A percentile compares a stretch with the other conserved stretches of the same genome.
Conservation (phyloP, 2,329 filamentous ascomycete genomes). For the Pseudogymnoascus sp. region DNA sequence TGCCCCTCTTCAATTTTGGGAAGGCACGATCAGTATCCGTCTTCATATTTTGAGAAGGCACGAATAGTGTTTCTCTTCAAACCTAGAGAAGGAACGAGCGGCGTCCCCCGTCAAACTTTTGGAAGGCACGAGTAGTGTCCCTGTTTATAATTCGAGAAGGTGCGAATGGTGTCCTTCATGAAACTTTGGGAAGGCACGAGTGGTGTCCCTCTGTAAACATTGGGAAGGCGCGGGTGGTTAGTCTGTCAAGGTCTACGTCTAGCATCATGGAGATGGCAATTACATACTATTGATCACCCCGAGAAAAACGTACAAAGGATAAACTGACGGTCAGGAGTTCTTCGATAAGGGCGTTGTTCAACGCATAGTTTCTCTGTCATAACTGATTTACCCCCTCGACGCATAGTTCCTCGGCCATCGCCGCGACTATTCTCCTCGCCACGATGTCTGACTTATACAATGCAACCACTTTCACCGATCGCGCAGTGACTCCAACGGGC, state of each 20-base stretch:
- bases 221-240: no score
- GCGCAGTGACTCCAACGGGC: no score
- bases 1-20: not conserved
- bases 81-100: not conserved
- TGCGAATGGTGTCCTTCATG: not conserved
- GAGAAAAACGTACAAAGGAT: not conserved
- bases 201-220: no score
- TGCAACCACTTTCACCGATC: not conserved
- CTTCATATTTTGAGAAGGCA: not conserved
- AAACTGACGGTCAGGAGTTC: not conserved
- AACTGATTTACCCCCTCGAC: not conserved
- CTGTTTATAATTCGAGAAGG: not conserved
- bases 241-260: not conserved
- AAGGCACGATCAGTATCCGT: not conserved
- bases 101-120: not conserved
- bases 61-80: not conserved
- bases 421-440: not conserved
- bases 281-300: not conserved
- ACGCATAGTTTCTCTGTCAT: not conserved
- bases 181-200: not conserved
- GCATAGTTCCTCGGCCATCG: not conserved
- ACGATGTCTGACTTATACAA: not conserved
- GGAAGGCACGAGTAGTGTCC: not conserved
- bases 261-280: not conserved
- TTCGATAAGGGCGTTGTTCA: not conserved